Evolutionary conservation across 108 stramenopile genomes (phyloP).

Genomic region (Fragilariopsis cylindrus): DNA sequence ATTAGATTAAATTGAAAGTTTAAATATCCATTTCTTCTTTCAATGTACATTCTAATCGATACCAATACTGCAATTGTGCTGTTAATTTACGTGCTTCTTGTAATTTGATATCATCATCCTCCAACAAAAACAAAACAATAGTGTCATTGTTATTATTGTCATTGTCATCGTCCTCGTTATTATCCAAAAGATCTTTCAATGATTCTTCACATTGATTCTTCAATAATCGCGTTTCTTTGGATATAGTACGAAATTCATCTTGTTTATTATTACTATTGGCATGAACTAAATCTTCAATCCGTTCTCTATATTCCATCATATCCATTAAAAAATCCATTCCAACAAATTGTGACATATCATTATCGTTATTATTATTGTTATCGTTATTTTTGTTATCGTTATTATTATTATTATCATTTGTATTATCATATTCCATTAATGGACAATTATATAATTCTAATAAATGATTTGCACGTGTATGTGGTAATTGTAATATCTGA

Average conservation of each 20-base stretch:
- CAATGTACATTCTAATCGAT: constrained; percentile 66
- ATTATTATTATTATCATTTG: background rate
- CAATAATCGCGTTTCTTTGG: background rate
- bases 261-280: background rate
- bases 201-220: background rate
- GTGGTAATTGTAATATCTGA: constrained; percentile 51
- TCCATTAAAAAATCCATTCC: constrained; percentile 49
- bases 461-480: constrained; percentile 62
- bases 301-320: constrained; percentile 73
- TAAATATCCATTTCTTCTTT: constrained; percentile 46
- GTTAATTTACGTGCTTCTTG: constrained; percentile 49
- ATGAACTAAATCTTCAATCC: constrained; percentile 36
- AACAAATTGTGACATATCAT: constrained; percentile 26
- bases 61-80: constrained; percentile 76
- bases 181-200: background rate
- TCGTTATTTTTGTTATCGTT: too few relatives aligned
- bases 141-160: background rate
- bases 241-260: background rate
- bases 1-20: background rate
- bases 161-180: constrained; percentile 12
- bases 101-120: constrained; percentile 18
- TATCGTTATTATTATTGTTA: background rate
- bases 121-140: background rate
- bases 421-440: constrained; percentile 13
- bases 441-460: constrained; percentile 61